phyloP scores from a whole-genome alignment of 2,329 filamentous ascomycete genomes.

The Raffaelea ambrosiae region DNA sequence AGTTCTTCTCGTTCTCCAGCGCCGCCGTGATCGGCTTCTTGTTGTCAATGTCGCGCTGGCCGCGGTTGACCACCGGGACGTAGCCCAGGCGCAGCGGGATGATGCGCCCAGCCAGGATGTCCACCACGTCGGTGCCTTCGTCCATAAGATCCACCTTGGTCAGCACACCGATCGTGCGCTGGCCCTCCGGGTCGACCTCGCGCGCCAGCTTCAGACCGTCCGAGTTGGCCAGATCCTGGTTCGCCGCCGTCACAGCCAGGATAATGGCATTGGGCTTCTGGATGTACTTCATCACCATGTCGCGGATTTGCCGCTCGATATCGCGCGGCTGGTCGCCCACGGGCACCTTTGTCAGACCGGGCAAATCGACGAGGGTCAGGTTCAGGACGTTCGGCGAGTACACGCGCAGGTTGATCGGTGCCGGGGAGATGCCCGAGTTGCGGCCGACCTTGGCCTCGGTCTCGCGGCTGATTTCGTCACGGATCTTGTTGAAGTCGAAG shows the following conservation, averaged over 20 bases:
- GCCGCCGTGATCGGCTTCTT: conserved; percentile 89
- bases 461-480: conserved; percentile 91
- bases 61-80: conserved; percentile 91
- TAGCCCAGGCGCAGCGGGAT: conserved; percentile 93
- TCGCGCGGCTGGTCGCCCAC: conserved; percentile 96
- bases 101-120: conserved; percentile 94
- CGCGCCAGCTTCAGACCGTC: conserved; percentile 93
- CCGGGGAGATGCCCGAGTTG: conserved; percentile 97
- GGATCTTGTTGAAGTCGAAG: conserved; percentile 90
- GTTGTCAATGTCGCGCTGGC: conserved; percentile 96
- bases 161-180: conserved; percentile 82
- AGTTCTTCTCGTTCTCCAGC: conserved; percentile 88
- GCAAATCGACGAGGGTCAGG: conserved; percentile 90
- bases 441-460: conserved; percentile 58
- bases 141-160: neutral
- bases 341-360: conserved; percentile 93
- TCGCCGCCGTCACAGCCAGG: conserved; percentile 90
- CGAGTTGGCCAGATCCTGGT: conserved; percentile 97
- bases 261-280: conserved; percentile 98
- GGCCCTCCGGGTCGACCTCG: conserved; percentile 90
- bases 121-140: neutral
- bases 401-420: conserved; percentile 97
- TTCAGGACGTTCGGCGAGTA: conserved; percentile 97
- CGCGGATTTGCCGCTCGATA: conserved; percentile 97
- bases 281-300: conserved; percentile 95